These are phyloP conservation scores for Aspergillus jensenii DNA, from an alignment of 2,329 filamentous ascomycete genomes.

Conservation along the genomic window DNA sequence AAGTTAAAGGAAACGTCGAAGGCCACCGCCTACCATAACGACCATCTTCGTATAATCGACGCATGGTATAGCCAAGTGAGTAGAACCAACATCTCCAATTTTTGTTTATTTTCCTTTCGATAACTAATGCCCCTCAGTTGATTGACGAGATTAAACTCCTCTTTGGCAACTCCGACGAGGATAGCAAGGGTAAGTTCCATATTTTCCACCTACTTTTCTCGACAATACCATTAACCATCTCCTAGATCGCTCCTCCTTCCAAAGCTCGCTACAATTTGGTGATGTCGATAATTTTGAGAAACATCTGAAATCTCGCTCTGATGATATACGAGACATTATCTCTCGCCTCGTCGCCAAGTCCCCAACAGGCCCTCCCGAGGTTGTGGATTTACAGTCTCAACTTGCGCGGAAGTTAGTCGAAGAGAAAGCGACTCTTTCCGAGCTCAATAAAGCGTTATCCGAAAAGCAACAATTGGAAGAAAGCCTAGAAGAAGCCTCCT, in stretches of 20 bases:
- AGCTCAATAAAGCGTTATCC: constrained; percentile 70
- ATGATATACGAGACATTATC: constrained; percentile 73
- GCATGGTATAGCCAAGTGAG: constrained; percentile 90
- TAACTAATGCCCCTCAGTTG: constrained; percentile 31
- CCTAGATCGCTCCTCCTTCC: constrained; percentile 39
- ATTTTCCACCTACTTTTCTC: not conserved
- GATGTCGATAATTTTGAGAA: constrained; percentile 67
- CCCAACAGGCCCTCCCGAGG: constrained; percentile 60
- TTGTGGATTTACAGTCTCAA: constrained; percentile 70
- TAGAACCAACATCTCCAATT: constrained; percentile 15
- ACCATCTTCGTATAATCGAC: constrained; percentile 87
- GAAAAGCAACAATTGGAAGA: constrained; percentile 86
- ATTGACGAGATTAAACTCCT: constrained; percentile 50
- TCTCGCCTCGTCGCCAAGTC: constrained; percentile 62
- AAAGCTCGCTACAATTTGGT: constrained; percentile 55
- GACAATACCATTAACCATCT: constrained; percentile 3
- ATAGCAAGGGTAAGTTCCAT: constrained; percentile 29
- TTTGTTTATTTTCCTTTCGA: not conserved
- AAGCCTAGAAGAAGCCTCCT: constrained; percentile 81
- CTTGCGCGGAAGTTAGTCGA: constrained; percentile 72
- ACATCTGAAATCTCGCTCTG: constrained; percentile 74
- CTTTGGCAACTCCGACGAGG: constrained; percentile 30
- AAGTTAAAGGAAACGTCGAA: constrained; percentile 79
- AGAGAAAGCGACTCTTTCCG: constrained; percentile 77
- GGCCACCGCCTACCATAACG: constrained; percentile 78